Conservation (phyloP, 371 early-diverging fungal species). For the Funneliformis caledonium region DNA sequence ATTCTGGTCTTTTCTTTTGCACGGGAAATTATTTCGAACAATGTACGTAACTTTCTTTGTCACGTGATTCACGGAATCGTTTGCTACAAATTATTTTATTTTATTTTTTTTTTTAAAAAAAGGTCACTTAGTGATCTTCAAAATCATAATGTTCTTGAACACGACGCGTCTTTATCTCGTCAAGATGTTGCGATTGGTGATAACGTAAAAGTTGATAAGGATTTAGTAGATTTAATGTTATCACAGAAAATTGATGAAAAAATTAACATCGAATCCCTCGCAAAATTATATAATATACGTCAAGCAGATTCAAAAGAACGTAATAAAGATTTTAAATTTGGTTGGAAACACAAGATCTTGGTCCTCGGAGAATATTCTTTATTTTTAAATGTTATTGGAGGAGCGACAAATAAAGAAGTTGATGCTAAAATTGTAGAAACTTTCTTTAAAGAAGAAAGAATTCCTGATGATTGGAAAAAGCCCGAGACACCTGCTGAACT, state of each 20-base stretch:
- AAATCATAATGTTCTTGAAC: constrained; percentile 20
- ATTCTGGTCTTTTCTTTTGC: neutral
- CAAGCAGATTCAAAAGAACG: neutral
- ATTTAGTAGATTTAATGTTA: constrained; percentile 27
- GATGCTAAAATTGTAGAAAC: neutral
- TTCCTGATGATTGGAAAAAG: constrained; percentile 27
- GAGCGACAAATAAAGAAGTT: neutral
- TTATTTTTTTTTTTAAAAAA: neutral
- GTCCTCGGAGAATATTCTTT: constrained; percentile 6
- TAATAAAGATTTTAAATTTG: constrained; percentile 14
- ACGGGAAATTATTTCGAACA: constrained; percentile 11
- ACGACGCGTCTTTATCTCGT: constrained; percentile 36
- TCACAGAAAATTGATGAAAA: neutral
- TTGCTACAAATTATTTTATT: too few relatives aligned
- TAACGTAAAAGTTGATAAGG: neutral
- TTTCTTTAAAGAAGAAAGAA: constrained; percentile 20
- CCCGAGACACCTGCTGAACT: neutral
- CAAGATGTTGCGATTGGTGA: constrained; percentile 7
- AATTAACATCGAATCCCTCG: constrained; percentile 23
- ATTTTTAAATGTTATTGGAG: constrained; percentile 1
- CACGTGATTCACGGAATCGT: too few relatives aligned
- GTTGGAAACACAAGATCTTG: neutral
- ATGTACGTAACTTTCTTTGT: neutral
- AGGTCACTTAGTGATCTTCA: neutral
- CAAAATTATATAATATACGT: constrained; percentile 2